These are phyloP conservation scores for Pseudogymnoascus sp. DNA, from an alignment of 2,329 filamentous ascomycete genomes.

Conservation along the genomic window DNA sequence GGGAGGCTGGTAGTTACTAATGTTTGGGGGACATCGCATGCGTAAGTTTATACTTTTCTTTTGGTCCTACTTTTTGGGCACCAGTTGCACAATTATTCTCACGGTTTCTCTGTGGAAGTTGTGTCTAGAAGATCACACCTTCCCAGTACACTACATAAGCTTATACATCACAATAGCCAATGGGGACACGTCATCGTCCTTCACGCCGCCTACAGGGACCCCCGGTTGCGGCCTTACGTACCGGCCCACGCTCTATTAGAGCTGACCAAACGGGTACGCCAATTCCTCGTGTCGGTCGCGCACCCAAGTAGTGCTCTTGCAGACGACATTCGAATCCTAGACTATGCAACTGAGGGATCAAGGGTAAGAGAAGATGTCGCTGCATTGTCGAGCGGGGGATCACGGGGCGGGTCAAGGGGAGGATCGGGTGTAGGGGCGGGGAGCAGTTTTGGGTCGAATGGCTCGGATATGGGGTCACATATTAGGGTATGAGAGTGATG, in stretches of 20 bases:
- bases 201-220: slow-evolving; percentile 66
- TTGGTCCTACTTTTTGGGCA: not conserved
- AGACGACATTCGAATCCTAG: slow-evolving; percentile 66
- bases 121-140: not conserved
- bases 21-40: slow-evolving; percentile 88
- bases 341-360: slow-evolving; percentile 25
- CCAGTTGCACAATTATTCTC: not conserved
- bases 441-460: not conserved
- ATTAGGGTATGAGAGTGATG: not conserved
- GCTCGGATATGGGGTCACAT: not conserved
- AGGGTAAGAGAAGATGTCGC: slow-evolving; percentile 2
- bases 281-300: slow-evolving; percentile 61
- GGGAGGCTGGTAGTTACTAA: slow-evolving; percentile 80
- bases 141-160: slow-evolving; percentile 20
- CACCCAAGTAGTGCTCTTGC: slow-evolving; percentile 66
- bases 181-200: slow-evolving; percentile 94
- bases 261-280: slow-evolving; percentile 65
- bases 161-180: slow-evolving; percentile 46
- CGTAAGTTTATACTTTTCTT: slow-evolving; percentile 53
- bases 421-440: not conserved
- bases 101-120: not conserved
- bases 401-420: not conserved
- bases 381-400: not conserved
- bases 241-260: slow-evolving; percentile 43
- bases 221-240: slow-evolving; percentile 50